A percentile compares a stretch with the other conserved stretches of the same genome.
phyloP scores from a whole-genome alignment of 345 rosid species.

The Litchi chinensis region DNA sequence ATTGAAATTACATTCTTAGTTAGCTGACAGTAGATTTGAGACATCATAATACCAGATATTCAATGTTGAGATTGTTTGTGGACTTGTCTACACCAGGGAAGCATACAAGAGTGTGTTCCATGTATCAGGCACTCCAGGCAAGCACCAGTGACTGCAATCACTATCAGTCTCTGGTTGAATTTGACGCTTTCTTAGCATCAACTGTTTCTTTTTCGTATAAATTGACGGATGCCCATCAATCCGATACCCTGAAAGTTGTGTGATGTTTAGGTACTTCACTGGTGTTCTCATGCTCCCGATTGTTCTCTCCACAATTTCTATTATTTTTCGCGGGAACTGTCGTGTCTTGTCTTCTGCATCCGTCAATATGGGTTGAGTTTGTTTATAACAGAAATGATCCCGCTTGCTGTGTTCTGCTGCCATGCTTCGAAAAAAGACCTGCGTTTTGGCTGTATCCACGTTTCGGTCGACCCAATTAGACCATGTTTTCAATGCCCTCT shows the following conservation, averaged over 20 bases:
- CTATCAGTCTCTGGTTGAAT: slow-evolving; percentile 23
- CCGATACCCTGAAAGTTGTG: slow-evolving; percentile 40
- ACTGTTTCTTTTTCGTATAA: slow-evolving; percentile 35
- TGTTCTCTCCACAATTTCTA: slow-evolving; percentile 30
- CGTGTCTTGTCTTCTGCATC: slow-evolving; percentile 24
- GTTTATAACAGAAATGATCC: slow-evolving; percentile 31
- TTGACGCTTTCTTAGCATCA: slow-evolving; percentile 5
- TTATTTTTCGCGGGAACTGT: slow-evolving; percentile 23
- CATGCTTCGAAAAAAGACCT: slow-evolving; percentile 46
- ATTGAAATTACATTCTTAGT: too few species aligned
- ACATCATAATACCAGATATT: too few species aligned
- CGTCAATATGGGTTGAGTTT: slow-evolving; percentile 28
- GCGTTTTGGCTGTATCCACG: slow-evolving; percentile 31
- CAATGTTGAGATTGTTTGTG: neutral
- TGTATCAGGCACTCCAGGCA: slow-evolving; percentile 65
- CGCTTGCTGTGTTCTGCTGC: slow-evolving; percentile 42
- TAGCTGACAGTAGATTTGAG: too few species aligned
- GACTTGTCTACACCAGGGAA: slow-evolving; percentile 29
- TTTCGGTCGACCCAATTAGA: slow-evolving; percentile 44
- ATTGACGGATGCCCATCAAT: slow-evolving; percentile 51
- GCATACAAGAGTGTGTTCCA: slow-evolving; percentile 56
- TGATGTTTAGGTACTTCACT: slow-evolving; percentile 43
- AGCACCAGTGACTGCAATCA: slow-evolving; percentile 70
- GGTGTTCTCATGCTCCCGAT: slow-evolving; percentile 33
- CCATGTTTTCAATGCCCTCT: slow-evolving; percentile 48